These are phyloP conservation scores for Rhodamnia argentea DNA, from an alignment of 345 rosid genomes.

Conservation along the genomic window DNA sequence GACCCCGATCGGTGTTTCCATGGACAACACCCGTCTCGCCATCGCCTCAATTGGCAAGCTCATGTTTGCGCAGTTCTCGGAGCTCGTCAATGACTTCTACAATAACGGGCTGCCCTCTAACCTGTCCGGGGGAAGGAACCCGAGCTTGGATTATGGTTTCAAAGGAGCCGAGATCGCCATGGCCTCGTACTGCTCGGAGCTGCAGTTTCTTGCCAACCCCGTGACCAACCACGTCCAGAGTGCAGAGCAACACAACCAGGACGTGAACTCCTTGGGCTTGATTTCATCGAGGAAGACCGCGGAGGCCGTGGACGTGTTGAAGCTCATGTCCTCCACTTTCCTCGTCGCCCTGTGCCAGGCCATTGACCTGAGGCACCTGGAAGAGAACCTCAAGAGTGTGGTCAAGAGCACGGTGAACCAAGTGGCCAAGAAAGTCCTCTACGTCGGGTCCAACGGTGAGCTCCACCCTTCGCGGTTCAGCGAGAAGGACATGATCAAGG, in stretches of 20 bases:
- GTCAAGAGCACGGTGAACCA: conserved; percentile 49
- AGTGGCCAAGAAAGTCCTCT: conserved; percentile 39
- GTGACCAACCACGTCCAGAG: conserved; percentile 75
- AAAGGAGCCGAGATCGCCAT: conserved; percentile 80
- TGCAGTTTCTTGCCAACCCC: conserved; percentile 62
- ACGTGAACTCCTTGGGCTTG: conserved; percentile 62
- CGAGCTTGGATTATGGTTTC: conserved; percentile 73
- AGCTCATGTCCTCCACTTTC: conserved; percentile 69
- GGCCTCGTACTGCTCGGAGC: conserved; percentile 79
- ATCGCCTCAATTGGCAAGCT: conserved; percentile 65
- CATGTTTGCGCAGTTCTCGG: conserved; percentile 74
- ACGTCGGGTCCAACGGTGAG: conserved; percentile 40
- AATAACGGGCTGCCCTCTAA: conserved; percentile 75
- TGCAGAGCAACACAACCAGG: conserved; percentile 79
- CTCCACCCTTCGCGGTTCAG: conserved; percentile 65
- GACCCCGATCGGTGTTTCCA: conserved; percentile 17
- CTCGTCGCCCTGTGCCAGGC: conserved; percentile 63
- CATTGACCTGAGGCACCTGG: conserved; percentile 62
- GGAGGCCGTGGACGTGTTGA: conserved; percentile 48
- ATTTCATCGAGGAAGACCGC: conserved; percentile 61
- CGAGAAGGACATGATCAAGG: conserved; percentile 49
- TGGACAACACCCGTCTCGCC: conserved; percentile 67
- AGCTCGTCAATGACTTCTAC: conserved; percentile 72
- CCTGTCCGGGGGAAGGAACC: conserved; percentile 44
- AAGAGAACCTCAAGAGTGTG: conserved; percentile 46